A percentile compares a stretch with the other conserved stretches of the same genome.
Evolutionary conservation across 345 rosid species (phyloP).

Genomic region (Isatis tinctoria): DNA sequence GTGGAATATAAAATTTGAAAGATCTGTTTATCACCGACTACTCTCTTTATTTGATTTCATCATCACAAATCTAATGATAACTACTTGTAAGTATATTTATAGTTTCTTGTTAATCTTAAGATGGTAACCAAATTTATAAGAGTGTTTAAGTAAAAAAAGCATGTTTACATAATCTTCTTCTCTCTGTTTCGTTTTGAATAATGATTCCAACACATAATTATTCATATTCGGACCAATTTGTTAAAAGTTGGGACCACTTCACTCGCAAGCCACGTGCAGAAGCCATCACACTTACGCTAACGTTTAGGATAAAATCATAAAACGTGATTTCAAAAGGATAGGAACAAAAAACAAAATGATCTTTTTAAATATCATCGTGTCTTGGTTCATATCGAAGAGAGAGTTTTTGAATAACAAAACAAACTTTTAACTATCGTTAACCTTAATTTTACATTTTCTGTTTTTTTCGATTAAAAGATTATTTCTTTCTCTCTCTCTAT

Average conservation of each 20-base stretch:
- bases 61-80: background rate
- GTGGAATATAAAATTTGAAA: background rate
- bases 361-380: background rate
- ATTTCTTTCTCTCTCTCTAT: background rate
- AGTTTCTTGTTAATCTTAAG: background rate
- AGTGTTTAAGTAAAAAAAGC: background rate
- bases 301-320: conserved; percentile 5
- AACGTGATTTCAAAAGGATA: background rate
- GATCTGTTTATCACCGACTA: background rate
- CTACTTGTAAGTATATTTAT: background rate
- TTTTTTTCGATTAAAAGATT: background rate
- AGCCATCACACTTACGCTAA: conserved; percentile 20
- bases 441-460: background rate
- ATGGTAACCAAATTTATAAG: background rate
- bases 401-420: background rate
- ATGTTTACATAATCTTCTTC: background rate
- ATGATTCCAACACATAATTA: background rate
- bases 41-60: background rate
- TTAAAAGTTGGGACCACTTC: conserved; percentile 20
- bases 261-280: conserved; percentile 25
- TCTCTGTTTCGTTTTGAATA: no score
- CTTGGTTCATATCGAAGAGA: conserved; percentile 5
- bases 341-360: background rate
- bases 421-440: background rate
- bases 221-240: background rate